A percentile compares a stretch with the other conserved stretches of the same genome.
Conservation (phyloP, 352 stramenopile species). For the Pythium vanterpoolii region DNA sequence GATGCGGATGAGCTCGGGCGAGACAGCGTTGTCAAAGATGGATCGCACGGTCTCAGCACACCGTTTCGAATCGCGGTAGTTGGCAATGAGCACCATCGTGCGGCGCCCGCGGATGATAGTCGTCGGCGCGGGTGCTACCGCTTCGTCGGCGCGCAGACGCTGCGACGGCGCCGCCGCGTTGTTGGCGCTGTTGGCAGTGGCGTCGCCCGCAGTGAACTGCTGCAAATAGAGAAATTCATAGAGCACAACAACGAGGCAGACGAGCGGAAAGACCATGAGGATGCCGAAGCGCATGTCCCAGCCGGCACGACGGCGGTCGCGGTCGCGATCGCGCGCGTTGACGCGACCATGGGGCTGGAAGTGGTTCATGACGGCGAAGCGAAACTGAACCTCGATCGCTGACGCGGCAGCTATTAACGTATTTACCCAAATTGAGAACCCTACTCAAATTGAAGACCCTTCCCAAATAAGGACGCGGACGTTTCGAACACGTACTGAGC, state of each 20-base stretch:
- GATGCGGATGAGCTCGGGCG: constrained; percentile 50
- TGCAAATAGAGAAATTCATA: constrained; percentile 82
- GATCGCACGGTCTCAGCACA: constrained; percentile 77
- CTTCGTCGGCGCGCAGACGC: constrained; percentile 7
- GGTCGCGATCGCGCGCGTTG: constrained; percentile 41
- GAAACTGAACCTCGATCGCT: constrained; percentile 1
- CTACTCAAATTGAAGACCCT: no score
- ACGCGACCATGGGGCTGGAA: constrained; percentile 62
- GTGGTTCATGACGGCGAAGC: constrained; percentile 12
- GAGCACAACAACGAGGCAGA: constrained; percentile 70
- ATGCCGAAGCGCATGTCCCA: constrained; percentile 56
- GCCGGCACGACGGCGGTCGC: constrained; percentile 14
- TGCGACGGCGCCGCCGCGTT: background rate
- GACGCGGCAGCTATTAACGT: background rate
- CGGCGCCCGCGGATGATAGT: constrained; percentile 55
- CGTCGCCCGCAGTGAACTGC: constrained; percentile 47
- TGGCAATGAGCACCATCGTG: constrained; percentile 77
- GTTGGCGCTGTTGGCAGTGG: constrained; percentile 2
- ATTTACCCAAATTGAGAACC: no score
- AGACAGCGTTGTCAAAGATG: constrained; percentile 70
- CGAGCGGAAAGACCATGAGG: constrained; percentile 63
- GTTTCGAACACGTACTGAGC: no score
- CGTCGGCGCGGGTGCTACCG: constrained; percentile 7
- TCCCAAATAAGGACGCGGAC: no score
- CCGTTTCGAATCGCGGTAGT: constrained; percentile 78